Evolutionary conservation across 164 flowering plant species (phyloP).

Genomic region (Aristolochia californica): DNA sequence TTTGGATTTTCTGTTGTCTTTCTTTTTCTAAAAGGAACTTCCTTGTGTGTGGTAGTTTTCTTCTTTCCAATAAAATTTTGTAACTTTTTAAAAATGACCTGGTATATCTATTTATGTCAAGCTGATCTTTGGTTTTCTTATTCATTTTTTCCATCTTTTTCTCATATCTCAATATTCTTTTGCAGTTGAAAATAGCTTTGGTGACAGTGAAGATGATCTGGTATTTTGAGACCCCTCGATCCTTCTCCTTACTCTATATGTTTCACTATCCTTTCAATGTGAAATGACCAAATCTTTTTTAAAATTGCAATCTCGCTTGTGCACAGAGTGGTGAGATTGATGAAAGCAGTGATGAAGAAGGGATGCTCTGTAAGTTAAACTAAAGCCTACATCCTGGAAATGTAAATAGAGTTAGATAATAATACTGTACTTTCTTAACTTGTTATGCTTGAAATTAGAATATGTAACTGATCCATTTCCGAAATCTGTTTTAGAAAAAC

Average conservation of each 20-base stretch:
- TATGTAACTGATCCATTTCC: not conserved
- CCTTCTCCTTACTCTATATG: not conserved
- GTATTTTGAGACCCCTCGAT: slow-evolving; percentile 15
- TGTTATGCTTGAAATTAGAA: not conserved
- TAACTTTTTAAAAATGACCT: not conserved
- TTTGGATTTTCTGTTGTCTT: no score
- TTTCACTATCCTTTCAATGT: not conserved
- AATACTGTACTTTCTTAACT: not conserved
- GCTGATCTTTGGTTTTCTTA: not conserved
- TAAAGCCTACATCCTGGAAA: not conserved
- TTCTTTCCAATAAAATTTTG: not conserved
- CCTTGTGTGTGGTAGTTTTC: not conserved
- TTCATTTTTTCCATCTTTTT: not conserved
- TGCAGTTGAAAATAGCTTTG: slow-evolving; percentile 37
- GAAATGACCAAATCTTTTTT: not conserved
- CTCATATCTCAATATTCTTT: slow-evolving; percentile 1
- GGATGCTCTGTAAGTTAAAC: slow-evolving; percentile 70
- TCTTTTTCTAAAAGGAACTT: no score
- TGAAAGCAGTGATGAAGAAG: slow-evolving; percentile 65
- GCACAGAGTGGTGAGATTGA: slow-evolving; percentile 34
- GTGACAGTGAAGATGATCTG: slow-evolving; percentile 28
- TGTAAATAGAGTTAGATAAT: not conserved
- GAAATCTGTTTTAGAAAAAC: not conserved
- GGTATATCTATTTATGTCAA: not conserved
- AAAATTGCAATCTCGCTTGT: slow-evolving; percentile 13